Evolutionary conservation across 371 early-diverging fungal species (phyloP), one percentile per base, ranked within the genome.

Genomic region (Mortierella sp.): DNA sequence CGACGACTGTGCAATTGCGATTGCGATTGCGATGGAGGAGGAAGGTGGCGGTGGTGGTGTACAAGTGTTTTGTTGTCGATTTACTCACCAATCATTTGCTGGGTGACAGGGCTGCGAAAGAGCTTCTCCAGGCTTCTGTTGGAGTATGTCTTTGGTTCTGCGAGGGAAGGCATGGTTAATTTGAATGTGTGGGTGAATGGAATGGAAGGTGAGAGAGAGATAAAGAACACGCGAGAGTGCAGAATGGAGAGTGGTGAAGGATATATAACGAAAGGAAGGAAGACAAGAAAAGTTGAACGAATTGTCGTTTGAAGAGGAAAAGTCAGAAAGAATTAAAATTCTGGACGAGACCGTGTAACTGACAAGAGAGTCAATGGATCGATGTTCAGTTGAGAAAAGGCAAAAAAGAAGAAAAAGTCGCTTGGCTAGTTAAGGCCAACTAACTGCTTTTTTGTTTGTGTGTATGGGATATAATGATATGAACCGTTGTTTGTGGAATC

Each of bases 71-170:
- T 50, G 50, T 50, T n/a, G 50, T 26, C 5, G 55, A 31, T 29
- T 63, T 34, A 73, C 83, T 75, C 72, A 83, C 84, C 84, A 52
- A 83, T 79, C 84, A 83, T 83, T 37, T 83, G 84, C 64, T 83
- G 84, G 64, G 84, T 79, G 53, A 83, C 84, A 29, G 84, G 84
- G 73, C 75, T 79, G 48, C 84, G 84, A 34, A 83, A 76, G 65
- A 83, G 79, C 63, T 66, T 71, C 69, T 83, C 84, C 10, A 83
- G 63, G 66, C 68, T 78, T 47, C 64, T 74, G 84, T 73, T 83
- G 68, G 84, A 78, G 73, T 72, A 79, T 2, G 79, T 83, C 79
- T 76, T 83, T 70, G 79, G 55, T 22, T 83, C 84, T 67, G 82
- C 64, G 19, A 83, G 75, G 16, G 84, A 78, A 45, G 84, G 84